Base-by-base conservation (phyloP, 2,329 filamentous ascomycete genomes). In the Ophiosphaerella herpotricha region DNA sequence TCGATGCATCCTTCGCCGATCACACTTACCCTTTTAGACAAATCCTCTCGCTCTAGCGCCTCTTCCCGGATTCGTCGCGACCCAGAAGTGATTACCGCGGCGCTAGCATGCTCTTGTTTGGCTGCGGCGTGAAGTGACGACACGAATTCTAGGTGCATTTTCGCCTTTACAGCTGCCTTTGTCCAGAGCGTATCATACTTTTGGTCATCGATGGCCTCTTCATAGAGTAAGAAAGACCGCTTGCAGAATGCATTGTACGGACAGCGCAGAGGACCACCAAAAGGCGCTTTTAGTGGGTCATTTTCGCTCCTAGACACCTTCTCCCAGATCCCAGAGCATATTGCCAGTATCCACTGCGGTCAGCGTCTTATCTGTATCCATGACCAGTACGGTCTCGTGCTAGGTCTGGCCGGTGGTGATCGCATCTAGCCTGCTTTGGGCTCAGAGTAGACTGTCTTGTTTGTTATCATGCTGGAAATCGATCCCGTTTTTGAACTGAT, bases 351-450 rank as follows among this genome's bases (percentile, higher is more conserved):
- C 84, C 11, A 76, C 55, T 1, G 76, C 48, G 5, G 76, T 67
- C 45, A 88, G 64, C 0, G 83, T 87, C 54, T 70, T 80, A 63
- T 87, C 84, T 0, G 70, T 84, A 52, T 88, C 85, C 2, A 88
- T 39, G 0, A 86, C 77, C 13, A 87, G 43, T 39, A 82, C 66
- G 0, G 74, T 82, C 38, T 80, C 58, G 7, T 76, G 42, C 2
- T 56, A 35, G 6, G 45, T 50, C 9, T 37, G 14, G 6, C 45
- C 35, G 2, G 31, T 12, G 31, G 14, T 6, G 9, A 42, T 14
- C 9, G 26, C 39, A 7, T 79, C 74, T 1, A 82, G 50, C 11
- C 33, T 55, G 0, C 32, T 46, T 16, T 67, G 49, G 2, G 72
- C 74, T 2, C 49, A 18, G 1, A 5, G 5, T 9, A 21, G 5